phyloP scores from a whole-genome alignment of 257 asterid genomes.

The Gentiana macrophylla region DNA sequence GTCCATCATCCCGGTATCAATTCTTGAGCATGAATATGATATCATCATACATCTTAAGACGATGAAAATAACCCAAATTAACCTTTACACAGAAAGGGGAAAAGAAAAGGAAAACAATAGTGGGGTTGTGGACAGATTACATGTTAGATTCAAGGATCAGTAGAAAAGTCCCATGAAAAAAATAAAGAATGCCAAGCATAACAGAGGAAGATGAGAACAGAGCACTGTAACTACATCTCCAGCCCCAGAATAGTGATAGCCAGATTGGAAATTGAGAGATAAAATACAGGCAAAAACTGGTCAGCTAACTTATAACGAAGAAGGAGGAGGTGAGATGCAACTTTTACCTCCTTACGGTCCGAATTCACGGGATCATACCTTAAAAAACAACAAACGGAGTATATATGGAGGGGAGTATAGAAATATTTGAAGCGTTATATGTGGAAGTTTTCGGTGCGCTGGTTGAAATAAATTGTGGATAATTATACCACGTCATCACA shows the following conservation, averaged over 20 bases:
- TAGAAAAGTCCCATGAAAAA: conserved; percentile 1
- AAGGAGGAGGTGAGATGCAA: no score
- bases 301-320: background rate
- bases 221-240: conserved; percentile 45
- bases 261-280: background rate
- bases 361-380: no score
- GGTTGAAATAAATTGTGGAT: no score
- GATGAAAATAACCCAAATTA: background rate
- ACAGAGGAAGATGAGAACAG: conserved; percentile 38
- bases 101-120: conserved; percentile 4
- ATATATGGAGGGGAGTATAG: no score
- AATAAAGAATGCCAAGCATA: conserved; percentile 22
- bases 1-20: conserved; percentile 2
- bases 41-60: background rate
- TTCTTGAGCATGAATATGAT: conserved; percentile 22
- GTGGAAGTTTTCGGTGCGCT: no score
- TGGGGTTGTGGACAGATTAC: conserved; percentile 5
- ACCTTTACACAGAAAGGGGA: background rate
- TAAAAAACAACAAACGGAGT: no score
- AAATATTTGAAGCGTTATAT: no score
- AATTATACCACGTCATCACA: no score
- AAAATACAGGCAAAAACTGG: conserved; percentile 6
- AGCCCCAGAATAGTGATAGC: no score
- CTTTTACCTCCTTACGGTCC: no score
- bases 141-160: conserved; percentile 22